A percentile compares a stretch with the other conserved stretches of the same genome.
Evolutionary conservation across 192 early-diverging fungal species (phyloP).

Genomic region (Coemansia furcata): DNA sequence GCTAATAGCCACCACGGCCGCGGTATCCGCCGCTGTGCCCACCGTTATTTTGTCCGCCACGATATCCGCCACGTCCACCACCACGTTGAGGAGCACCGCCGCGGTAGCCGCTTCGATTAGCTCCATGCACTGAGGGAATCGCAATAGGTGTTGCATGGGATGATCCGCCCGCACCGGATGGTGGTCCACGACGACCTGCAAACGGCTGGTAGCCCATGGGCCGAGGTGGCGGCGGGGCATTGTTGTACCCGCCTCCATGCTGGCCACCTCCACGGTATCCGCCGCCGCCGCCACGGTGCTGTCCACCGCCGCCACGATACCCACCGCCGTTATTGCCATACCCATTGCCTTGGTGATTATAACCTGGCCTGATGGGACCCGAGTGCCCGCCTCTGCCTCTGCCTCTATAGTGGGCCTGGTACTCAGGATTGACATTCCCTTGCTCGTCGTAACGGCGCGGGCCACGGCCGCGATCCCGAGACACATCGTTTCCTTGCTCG

Average conservation of each 20-base stretch:
- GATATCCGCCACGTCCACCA: slow-evolving; percentile 5
- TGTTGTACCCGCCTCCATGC: neutral
- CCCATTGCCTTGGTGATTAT: neutral
- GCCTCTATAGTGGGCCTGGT: slow-evolving; percentile 16
- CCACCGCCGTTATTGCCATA: neutral
- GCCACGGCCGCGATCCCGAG: slow-evolving; percentile 40
- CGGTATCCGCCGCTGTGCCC: slow-evolving; percentile 21
- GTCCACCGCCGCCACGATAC: neutral
- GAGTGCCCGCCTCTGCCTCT: slow-evolving; percentile 1
- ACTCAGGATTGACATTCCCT: slow-evolving; percentile 36
- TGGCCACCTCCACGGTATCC: neutral
- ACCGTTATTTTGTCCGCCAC: slow-evolving; percentile 3
- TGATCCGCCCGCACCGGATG: neutral
- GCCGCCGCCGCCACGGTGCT: neutral
- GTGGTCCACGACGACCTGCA: slow-evolving; percentile 14
- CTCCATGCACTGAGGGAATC: neutral
- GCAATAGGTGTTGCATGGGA: neutral
- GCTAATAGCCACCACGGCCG: slow-evolving; percentile 26
- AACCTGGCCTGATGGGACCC: neutral
- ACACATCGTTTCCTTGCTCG: slow-evolving; percentile 51
- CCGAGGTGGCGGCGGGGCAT: slow-evolving; percentile 23
- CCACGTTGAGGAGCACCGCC: slow-evolving; percentile 8
- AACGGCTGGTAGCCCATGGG: slow-evolving; percentile 37
- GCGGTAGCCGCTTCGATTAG: slow-evolving; percentile 8
- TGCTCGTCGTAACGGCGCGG: slow-evolving; percentile 48